Conservation (phyloP, 495 filamentous ascomycete genomes). For the Saxispiralis lemnorum region DNA sequence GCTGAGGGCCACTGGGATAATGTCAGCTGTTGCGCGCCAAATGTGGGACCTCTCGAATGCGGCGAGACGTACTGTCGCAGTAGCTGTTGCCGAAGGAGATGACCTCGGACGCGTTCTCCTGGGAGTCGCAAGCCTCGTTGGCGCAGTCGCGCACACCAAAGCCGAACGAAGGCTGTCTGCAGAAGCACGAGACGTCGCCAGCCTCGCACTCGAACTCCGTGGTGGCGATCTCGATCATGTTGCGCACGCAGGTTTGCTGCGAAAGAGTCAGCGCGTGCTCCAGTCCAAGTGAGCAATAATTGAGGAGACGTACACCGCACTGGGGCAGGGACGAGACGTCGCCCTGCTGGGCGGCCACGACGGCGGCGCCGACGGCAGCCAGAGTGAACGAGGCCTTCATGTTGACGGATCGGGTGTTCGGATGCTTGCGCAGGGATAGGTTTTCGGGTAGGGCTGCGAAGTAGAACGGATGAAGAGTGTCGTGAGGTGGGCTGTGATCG, state of each 20-base stretch:
- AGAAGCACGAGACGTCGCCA: conserved; percentile 49
- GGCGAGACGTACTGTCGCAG: conserved; percentile 23
- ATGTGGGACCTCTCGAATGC: neutral
- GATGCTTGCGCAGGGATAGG: no score
- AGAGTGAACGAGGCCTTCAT: conserved; percentile 24
- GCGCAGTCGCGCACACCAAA: conserved; percentile 72
- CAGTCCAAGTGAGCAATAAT: neutral
- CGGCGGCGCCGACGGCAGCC: conserved; percentile 20
- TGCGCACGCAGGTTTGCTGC: conserved; percentile 52
- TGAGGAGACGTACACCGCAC: conserved; percentile 17
- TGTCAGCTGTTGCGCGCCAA: conserved; percentile 3
- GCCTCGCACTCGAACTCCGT: conserved; percentile 40
- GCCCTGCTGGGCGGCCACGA: conserved; percentile 18
- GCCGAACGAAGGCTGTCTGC: conserved; percentile 40
- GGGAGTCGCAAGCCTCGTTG: conserved; percentile 38
- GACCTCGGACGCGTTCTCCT: conserved; percentile 17
- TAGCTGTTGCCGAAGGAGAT: conserved; percentile 26
- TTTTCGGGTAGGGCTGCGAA: no score
- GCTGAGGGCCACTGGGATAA: neutral
- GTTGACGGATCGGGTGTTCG: conserved; percentile 1
- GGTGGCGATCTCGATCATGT: conserved; percentile 48
- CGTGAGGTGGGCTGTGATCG: no score
- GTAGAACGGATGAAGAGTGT: no score
- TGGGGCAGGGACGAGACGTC: conserved; percentile 12
- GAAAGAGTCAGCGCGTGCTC: neutral